Evolutionary conservation across 2,329 filamentous ascomycete genomes (phyloP).

Genomic region (Sclerotinia spermophila): DNA sequence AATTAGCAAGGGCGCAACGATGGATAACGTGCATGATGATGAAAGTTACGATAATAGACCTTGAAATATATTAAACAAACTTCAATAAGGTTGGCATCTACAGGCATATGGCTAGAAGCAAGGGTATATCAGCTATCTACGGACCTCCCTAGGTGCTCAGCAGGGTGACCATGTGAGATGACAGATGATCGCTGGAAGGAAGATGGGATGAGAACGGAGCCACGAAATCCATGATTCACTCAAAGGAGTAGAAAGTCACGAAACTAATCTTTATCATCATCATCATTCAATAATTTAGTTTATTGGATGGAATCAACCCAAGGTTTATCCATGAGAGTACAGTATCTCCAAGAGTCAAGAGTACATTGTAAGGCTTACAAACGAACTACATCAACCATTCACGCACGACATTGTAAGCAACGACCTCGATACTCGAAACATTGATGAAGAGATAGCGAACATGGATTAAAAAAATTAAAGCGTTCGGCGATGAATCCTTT

Average conservation of each 20-base stretch:
- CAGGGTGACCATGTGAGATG: not conserved
- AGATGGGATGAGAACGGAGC: not conserved
- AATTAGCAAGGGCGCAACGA: not conserved
- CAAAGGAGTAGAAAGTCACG: conserved; percentile 13
- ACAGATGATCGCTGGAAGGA: conserved; percentile 1
- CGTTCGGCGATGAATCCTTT: not conserved
- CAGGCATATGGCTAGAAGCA: not conserved
- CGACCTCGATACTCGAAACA: not conserved
- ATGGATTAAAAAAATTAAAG: not conserved
- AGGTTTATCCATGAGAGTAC: no score
- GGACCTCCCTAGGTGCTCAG: not conserved
- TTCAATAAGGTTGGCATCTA: not conserved
- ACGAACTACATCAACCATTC: not conserved
- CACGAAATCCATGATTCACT: not conserved
- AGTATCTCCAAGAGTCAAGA: not conserved
- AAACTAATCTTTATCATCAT: not conserved
- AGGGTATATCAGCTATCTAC: not conserved
- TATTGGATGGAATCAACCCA: not conserved
- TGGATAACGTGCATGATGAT: not conserved
- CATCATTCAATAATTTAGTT: not conserved
- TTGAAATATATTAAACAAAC: not conserved
- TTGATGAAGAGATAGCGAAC: not conserved
- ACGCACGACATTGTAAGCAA: not conserved
- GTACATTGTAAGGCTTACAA: no score
- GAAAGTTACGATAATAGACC: not conserved